A percentile compares a stretch with the other conserved stretches of the same genome.
Conservation (phyloP, 2,329 filamentous ascomycete genomes). For the Cryoendolithus antarcticus region DNA sequence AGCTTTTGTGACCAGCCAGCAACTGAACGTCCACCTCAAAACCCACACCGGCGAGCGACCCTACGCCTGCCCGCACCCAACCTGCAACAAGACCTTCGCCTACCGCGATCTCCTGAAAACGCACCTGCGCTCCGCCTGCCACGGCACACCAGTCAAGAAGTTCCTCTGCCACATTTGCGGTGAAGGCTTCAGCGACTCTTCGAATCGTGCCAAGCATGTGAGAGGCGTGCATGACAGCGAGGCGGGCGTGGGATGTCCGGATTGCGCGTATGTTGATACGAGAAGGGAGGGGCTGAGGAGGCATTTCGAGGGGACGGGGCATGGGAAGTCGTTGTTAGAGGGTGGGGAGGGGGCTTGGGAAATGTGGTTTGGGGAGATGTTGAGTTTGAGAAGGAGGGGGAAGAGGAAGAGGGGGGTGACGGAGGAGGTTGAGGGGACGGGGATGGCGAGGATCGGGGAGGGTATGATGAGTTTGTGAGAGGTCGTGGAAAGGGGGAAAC, state of each 20-base stretch:
- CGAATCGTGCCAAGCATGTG: slow-evolving; percentile 22
- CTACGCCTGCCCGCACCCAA: slow-evolving; percentile 37
- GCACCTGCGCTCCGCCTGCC: slow-evolving; percentile 54
- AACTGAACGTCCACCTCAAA: slow-evolving; percentile 53
- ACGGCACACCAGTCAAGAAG: slow-evolving; percentile 37
- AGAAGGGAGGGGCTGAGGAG: slow-evolving; percentile 5
- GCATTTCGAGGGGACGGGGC: slow-evolving; percentile 4
- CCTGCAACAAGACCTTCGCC: slow-evolving; percentile 44
- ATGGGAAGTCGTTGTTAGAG: background rate
- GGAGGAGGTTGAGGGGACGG: no score
- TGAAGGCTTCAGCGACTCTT: slow-evolving; percentile 24
- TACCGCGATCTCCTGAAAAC: slow-evolving; percentile 35
- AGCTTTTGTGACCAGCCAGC: slow-evolving; percentile 53
- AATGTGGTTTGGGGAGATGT: no score
- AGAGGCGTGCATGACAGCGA: slow-evolving; percentile 6
- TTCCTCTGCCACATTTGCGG: slow-evolving; percentile 21
- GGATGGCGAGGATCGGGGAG: no score
- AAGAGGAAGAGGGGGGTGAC: no score
- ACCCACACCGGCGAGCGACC: slow-evolving; percentile 56
- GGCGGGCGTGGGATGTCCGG: slow-evolving; percentile 3
- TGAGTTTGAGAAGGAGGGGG: no score
- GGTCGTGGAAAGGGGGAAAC: no score
- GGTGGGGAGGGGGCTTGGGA: no score
- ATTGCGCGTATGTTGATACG: slow-evolving; percentile 5
- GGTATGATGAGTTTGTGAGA: no score